Evolutionary conservation across 257 asterid species (phyloP), one percentile per base, ranked within the genome.

Genomic region (Solanum phureja): DNA sequence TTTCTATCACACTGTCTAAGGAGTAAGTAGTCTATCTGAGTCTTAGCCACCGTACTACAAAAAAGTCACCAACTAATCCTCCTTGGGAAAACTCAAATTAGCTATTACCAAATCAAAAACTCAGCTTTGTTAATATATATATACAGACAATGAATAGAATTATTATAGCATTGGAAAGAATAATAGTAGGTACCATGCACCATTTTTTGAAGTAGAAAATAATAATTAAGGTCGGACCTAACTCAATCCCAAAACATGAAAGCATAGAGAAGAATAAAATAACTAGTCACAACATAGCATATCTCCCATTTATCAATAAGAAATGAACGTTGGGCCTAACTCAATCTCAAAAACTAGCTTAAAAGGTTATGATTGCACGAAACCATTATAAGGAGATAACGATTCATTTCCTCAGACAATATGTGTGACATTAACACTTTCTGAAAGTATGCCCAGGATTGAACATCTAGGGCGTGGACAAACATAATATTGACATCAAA

Each of bases 361-460:
- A 34, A 19, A 34, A 34, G 8, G 8, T 73, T 73, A 33, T 72
- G 16, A 73, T 34, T 72, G 16, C 37, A 34, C 4, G 16, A 34
- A 1, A 34, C 0, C 4, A 34, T 34, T 34, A 34, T 73, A 73
- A 0, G 1, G 40, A 71, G 77, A 71, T 14, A 71, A 71, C n/a
- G 3, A 7, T 37, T 14, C 1, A n/a, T 74, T 5, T 37, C 19
- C 34, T 38, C 23, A 10, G 1, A 33, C 13, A 76, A 40, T 6
- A 16, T 77, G 19, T 75, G 58, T n/a, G 84, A n/a, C 3, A 76
- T 38, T 3, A 33, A 71, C 12, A 16, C 42, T 71, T 71, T 3
- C 7, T 33, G 4, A 6, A 52, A 19, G 13, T 4, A 31, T 0
- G 0, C 0, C 7, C 0, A 16, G 3, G 12, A 71, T 1, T 71